These are phyloP conservation scores for Funneliformis caledonium DNA, from an alignment of 371 early-diverging fungal species.

Conservation along the genomic window DNA sequence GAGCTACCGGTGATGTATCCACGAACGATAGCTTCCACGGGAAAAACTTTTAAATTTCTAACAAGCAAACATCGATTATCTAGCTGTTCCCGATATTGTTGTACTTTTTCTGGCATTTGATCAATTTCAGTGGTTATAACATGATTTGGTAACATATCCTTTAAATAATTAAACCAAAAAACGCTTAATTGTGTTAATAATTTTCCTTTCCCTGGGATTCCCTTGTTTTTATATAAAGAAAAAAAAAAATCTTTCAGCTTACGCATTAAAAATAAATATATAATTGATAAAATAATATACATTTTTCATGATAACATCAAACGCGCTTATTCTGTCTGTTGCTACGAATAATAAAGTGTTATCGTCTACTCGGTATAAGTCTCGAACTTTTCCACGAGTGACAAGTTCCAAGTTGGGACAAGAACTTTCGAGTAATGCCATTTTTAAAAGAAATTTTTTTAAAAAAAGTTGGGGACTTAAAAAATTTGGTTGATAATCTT, in stretches of 20 bases:
- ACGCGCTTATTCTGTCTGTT: conserved; percentile 96
- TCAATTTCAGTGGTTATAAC: conserved; percentile 92
- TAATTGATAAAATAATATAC: conserved; percentile 53
- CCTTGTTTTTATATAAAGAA: conserved; percentile 52
- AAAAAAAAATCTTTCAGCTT: background rate
- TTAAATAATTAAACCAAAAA: conserved; percentile 93
- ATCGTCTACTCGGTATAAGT: conserved; percentile 92
- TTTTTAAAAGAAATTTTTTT: background rate
- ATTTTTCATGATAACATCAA: conserved; percentile 97
- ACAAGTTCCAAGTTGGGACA: conserved; percentile 93
- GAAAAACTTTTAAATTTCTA: conserved; percentile 90
- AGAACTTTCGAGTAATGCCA: conserved; percentile 60
- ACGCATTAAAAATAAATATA: conserved; percentile 7
- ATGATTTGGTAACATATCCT: conserved; percentile 89
- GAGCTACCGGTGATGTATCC: conserved; percentile 88
- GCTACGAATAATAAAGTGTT: conserved; percentile 92
- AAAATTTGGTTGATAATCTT: too few relatives aligned
- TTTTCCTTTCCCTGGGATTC: conserved; percentile 95
- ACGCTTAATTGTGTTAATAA: conserved; percentile 91
- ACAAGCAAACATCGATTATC: conserved; percentile 92
- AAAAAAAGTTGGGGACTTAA: background rate
- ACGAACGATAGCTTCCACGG: conserved; percentile 96
- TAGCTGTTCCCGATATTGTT: conserved; percentile 85
- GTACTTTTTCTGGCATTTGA: conserved; percentile 88
- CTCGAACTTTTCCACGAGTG: conserved; percentile 96